Evolutionary conservation across 306 rosid species (phyloP).

Genomic region (Vicia sativa): DNA sequence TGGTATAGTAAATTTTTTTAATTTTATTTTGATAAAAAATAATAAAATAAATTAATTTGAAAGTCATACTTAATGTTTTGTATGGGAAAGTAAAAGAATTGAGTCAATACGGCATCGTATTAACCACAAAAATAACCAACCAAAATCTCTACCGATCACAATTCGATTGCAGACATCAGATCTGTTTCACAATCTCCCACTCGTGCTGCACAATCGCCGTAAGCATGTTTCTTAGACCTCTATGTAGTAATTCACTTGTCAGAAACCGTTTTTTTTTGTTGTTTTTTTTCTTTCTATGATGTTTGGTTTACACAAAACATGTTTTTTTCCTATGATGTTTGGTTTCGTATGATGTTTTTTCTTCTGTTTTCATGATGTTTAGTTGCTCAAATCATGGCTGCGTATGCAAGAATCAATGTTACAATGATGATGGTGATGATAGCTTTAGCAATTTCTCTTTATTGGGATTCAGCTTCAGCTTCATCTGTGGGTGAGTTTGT

Average conservation of each 20-base stretch:
- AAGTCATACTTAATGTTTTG: neutral
- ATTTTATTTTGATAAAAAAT: no score
- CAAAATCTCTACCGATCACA: neutral
- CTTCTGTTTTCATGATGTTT: no score
- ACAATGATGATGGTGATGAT: slow-evolving; percentile 38
- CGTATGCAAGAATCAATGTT: slow-evolving; percentile 33
- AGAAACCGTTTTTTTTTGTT: neutral
- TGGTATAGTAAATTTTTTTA: no score
- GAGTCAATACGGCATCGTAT: neutral
- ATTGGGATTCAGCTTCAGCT: slow-evolving; percentile 43
- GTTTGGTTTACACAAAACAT: no score
- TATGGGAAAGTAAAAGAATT: neutral
- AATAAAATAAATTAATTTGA: no score
- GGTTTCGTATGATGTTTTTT: no score
- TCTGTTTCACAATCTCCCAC: neutral
- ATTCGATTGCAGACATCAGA: neutral
- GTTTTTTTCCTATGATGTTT: no score
- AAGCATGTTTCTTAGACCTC: neutral
- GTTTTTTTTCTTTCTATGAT: no score
- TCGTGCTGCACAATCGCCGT: neutral
- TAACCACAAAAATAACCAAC: neutral
- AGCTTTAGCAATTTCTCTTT: slow-evolving; percentile 44
- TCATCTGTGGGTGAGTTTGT: slow-evolving; percentile 59
- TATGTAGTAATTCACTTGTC: no score
- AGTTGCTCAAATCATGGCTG: slow-evolving; percentile 31